These are phyloP conservation scores for Phyllosticta paracitricarpa DNA, from an alignment of 2,329 filamentous ascomycete species.

Conservation along the genomic window DNA sequence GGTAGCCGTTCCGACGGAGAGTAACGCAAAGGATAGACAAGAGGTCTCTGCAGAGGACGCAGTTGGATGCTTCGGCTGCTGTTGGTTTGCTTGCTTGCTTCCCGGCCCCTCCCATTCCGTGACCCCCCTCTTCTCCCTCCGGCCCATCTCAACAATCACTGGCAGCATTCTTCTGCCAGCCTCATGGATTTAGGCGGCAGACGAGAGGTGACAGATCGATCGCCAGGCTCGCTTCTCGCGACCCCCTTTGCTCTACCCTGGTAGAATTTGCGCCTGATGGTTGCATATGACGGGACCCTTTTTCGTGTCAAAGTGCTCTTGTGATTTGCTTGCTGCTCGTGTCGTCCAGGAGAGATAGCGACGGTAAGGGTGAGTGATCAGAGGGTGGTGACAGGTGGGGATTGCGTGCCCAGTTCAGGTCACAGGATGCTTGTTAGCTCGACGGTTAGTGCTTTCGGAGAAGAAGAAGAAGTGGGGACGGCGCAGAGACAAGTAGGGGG, in stretches of 20 bases:
- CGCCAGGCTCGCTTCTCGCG: background rate
- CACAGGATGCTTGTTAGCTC: background rate
- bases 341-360: background rate
- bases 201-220: background rate
- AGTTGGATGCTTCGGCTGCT: background rate
- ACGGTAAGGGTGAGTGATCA: background rate
- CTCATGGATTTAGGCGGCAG: background rate
- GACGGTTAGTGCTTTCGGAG: background rate
- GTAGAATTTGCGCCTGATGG: background rate
- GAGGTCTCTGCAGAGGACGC: background rate
- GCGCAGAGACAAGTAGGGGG: background rate
- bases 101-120: background rate
- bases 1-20: background rate
- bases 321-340: background rate
- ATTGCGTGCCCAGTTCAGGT: background rate
- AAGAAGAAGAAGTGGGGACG: background rate
- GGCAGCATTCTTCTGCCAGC: background rate
- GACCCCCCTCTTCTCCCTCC: background rate
- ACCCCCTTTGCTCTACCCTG: background rate
- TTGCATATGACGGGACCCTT: background rate
- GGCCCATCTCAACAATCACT: background rate
- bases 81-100: background rate
- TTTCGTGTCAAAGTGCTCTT: background rate
- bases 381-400: background rate
- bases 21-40: background rate